phyloP scores from a whole-genome alignment of 1,284 basidiomycete genomes.

The Puccinia horiana region DNA sequence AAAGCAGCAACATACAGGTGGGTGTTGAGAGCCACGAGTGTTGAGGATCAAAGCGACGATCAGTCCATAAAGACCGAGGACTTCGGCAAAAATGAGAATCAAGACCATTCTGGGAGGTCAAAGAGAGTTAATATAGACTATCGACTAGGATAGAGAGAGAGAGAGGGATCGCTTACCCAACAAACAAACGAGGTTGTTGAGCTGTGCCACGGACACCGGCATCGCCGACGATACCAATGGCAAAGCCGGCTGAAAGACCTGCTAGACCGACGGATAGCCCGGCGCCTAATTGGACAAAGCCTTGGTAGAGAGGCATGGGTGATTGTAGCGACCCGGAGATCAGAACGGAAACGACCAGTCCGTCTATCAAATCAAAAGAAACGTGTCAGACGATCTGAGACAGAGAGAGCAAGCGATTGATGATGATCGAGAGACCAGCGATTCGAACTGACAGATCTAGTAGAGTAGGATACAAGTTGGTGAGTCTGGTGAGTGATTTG shows the following conservation, averaged over 20 bases:
- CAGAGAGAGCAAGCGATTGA: no score
- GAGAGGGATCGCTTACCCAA: constrained; percentile 53
- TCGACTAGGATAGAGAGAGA: background rate
- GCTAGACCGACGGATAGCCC: constrained; percentile 62
- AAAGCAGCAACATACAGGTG: constrained; percentile 29
- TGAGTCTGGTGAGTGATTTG: background rate
- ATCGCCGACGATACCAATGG: constrained; percentile 62
- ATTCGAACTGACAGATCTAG: constrained; percentile 51
- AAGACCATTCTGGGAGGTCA: constrained; percentile 53
- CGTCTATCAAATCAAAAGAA: constrained; percentile 57
- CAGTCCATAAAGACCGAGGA: constrained; percentile 59
- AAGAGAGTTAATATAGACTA: background rate
- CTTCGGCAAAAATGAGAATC: constrained; percentile 62
- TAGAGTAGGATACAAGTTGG: background rate
- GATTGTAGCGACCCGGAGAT: constrained; percentile 61
- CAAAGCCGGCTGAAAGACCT: constrained; percentile 61
- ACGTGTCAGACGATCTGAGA: constrained; percentile 8
- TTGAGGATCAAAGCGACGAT: constrained; percentile 62
- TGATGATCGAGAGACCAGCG: background rate
- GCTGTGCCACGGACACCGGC: constrained; percentile 62
- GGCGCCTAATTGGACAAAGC: constrained; percentile 62
- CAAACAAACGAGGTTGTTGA: constrained; percentile 60
- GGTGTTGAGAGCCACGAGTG: constrained; percentile 52
- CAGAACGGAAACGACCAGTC: constrained; percentile 61
- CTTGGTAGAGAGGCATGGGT: constrained; percentile 60